Conservation (phyloP, 108 stramenopile species). For the Stephanodiscus minutulus region DNA sequence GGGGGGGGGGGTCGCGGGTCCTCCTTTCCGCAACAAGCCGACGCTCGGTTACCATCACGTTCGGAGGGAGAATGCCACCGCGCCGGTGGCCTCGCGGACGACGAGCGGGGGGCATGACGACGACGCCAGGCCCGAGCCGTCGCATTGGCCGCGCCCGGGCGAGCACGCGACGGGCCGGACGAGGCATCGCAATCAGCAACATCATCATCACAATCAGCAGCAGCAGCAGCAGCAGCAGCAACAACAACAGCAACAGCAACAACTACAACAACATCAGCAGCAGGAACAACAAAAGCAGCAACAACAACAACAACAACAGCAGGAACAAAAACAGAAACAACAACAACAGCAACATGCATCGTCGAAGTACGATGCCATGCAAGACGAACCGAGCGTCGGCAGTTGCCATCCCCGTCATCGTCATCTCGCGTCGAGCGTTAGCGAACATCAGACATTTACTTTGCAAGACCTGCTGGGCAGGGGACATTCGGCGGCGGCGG, state of each 20-base stretch:
- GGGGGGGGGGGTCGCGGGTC: no score
- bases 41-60: no score
- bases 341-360: background rate
- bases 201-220: background rate
- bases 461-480: background rate
- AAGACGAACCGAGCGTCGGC: background rate
- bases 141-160: background rate
- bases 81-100: no score
- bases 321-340: background rate
- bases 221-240: background rate
- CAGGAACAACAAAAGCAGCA: background rate
- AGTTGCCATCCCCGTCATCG: background rate
- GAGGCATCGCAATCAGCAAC: no score
- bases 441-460: background rate
- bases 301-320: background rate
- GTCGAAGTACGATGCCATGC: background rate
- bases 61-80: no score
- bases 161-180: background rate
- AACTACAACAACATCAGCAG: background rate
- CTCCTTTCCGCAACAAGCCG: no score
- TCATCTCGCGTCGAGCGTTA: background rate
- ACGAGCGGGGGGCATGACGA: no score
- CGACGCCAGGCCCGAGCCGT: background rate
- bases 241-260: background rate
- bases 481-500: background rate